These are phyloP conservation scores for Microglena sp. DNA, from an alignment of 139 green algal genomes.

Conservation along the genomic window DNA sequence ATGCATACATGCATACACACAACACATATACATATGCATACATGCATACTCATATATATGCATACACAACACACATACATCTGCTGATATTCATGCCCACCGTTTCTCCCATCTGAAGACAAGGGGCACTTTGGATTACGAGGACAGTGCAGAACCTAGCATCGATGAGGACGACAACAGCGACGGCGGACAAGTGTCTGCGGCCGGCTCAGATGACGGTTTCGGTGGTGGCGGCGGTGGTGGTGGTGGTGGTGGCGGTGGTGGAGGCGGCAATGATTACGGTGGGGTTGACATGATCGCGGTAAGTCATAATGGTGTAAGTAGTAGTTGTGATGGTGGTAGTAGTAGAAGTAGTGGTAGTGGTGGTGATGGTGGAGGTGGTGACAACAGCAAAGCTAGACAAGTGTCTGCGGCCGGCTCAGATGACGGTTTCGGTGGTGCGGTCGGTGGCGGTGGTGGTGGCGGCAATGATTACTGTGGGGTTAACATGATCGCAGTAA, in stretches of 20 bases:
- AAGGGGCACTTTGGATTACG: no score
- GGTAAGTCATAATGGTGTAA: no score
- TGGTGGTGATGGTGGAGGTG: no score
- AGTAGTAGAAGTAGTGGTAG: no score
- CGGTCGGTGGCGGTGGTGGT: no score
- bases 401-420: conserved; percentile 15
- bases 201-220: conserved; percentile 10
- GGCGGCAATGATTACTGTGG: no score
- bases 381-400: conserved; percentile 43
- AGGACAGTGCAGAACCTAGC: not conserved
- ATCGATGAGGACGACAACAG: conserved; percentile 53
- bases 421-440: not conserved
- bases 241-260: no score
- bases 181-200: conserved; percentile 29
- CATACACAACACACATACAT: not conserved
- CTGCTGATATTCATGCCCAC: not conserved
- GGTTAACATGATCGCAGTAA: no score
- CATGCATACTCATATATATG: not conserved
- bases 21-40: conserved; percentile 19
- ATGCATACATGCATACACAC: no score
- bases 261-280: no score
- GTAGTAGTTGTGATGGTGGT: no score
- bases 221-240: not conserved
- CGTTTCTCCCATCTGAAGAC: not conserved
- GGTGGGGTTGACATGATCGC: no score